Conservation (phyloP, 768 basidiomycete species). For the Tylopilus cervinicoccineus region DNA sequence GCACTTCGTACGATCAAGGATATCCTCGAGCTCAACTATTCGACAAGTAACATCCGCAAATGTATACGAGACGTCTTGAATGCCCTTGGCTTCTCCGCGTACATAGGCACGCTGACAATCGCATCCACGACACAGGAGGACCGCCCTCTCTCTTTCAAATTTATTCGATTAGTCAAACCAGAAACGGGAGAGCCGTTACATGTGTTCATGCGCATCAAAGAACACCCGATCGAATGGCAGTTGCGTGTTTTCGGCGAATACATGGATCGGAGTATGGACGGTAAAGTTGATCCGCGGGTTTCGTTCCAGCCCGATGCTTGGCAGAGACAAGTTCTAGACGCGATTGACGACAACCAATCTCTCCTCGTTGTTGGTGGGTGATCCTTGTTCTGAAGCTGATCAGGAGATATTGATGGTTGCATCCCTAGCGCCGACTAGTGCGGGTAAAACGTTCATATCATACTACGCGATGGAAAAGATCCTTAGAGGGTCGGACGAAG, state of each 20-base stretch:
- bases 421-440: constrained; percentile 58
- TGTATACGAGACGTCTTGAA: constrained; percentile 39
- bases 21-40: constrained; percentile 33
- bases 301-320: constrained; percentile 66
- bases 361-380: constrained; percentile 59
- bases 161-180: constrained; percentile 50
- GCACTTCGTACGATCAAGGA: constrained; percentile 49
- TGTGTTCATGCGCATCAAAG: constrained; percentile 52
- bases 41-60: constrained; percentile 28
- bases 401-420: not conserved
- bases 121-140: constrained; percentile 18
- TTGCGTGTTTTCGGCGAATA: constrained; percentile 64
- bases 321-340: constrained; percentile 65
- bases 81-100: constrained; percentile 46
- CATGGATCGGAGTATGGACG: constrained; percentile 73
- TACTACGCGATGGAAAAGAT: constrained; percentile 76
- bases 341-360: constrained; percentile 54
- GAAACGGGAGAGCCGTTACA: constrained; percentile 38
- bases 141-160: constrained; percentile 43
- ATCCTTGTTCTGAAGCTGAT: not conserved
- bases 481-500: constrained; percentile 58
- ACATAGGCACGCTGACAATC: constrained; percentile 24
- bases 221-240: constrained; percentile 62
- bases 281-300: constrained; percentile 52
- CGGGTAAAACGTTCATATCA: constrained; percentile 75